Base-by-base conservation (phyloP, 164 flowering plant species). In the Santalum album region DNA sequence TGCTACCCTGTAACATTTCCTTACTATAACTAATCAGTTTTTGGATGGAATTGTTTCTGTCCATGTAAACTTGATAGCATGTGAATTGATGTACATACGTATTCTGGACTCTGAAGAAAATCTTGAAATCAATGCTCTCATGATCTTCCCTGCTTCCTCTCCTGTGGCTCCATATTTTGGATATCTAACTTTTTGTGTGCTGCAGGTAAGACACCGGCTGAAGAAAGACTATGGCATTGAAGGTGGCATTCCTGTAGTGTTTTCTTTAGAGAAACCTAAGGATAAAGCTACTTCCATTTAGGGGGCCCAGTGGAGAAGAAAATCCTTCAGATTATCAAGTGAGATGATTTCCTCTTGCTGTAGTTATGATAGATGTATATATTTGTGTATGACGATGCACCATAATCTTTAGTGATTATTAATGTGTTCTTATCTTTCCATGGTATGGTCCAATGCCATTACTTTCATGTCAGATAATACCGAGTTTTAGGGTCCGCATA, bases 271-370 rank as follows among this genome's bases (percentile, higher is more conserved):
- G 76, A 92, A 89, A 72, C 99, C 96, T 15, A 92, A 87, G 65
- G 88, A n/a, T 69, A 25, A 92, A 85, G 73, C 74, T 92, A 62
- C 96, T 92, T 68, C 99, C 97, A 6, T 87, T 92, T 58, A 79
- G 73, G 68, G 97, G 86, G 50, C 74, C 84, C 53, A 80, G 56
- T 65, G 91, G 90, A 58, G 87, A 77, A 46, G 94, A 85, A 68
- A 89, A 89, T 61, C 99, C 99, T 63, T 78, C 82, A 36, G 90
- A 92, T 72, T 92, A 89, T 78, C 98, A 90, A 70, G 98, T 87
- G 58, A 69, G 69, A 40, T 56, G 27, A 38, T 62, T 53, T 32
- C 46, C 49, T 51, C 49, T 16, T 14, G 40, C 46, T 21, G 15
- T 50, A 5, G 20, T 26, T 25, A 17, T 26, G 26, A 23, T 25